These are phyloP conservation scores for Colletotrichum noveboracense DNA, from an alignment of 2,329 filamentous ascomycete species.

Conservation along the genomic window DNA sequence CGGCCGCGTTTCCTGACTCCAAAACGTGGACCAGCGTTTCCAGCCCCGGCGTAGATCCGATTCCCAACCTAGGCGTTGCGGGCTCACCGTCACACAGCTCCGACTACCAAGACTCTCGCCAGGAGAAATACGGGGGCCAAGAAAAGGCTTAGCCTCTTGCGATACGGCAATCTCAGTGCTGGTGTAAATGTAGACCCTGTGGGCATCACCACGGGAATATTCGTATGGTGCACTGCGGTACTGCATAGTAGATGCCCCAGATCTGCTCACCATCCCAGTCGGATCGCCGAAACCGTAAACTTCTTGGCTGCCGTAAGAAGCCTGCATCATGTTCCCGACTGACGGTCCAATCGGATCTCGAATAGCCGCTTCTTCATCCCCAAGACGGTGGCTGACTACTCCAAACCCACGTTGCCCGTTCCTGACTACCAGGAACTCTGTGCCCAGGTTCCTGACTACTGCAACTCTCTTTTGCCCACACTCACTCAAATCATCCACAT, in stretches of 20 bases:
- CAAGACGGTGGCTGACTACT: background rate
- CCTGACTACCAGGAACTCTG: background rate
- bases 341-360: conserved; percentile 16
- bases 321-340: conserved; percentile 8
- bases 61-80: background rate
- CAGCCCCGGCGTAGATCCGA: background rate
- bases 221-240: background rate
- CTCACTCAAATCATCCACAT: background rate
- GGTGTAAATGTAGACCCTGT: background rate
- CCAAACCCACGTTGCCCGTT: background rate
- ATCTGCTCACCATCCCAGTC: conserved; percentile 12
- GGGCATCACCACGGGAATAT: background rate
- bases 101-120: conserved; percentile 1
- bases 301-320: conserved; percentile 18
- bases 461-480: background rate
- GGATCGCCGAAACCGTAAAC: conserved; percentile 20
- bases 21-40: conserved; percentile 14
- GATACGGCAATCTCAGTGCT: background rate
- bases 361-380: background rate
- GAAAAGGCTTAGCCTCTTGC: conserved; percentile 4
- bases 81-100: background rate
- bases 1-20: conserved; percentile 3
- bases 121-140: background rate
- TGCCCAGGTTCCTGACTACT: background rate
- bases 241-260: background rate